phyloP scores from a whole-genome alignment of 306 rosid genomes.

The Vigna hirtella region DNA sequence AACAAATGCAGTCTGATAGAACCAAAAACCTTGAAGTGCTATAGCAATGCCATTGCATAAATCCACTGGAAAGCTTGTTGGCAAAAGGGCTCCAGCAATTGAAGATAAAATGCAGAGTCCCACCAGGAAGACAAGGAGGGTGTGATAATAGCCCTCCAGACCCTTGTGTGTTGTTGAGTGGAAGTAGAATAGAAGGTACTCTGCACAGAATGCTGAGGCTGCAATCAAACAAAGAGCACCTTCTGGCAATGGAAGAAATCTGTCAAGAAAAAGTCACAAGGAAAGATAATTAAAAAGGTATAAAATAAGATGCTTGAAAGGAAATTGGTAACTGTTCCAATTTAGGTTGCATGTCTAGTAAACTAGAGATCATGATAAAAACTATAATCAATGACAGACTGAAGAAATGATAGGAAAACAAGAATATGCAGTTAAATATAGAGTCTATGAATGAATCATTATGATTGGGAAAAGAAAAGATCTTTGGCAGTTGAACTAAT shows the following conservation, averaged over 20 bases:
- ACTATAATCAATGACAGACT: background rate
- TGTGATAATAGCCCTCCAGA: constrained; percentile 90
- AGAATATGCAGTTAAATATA: background rate
- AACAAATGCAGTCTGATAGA: constrained; percentile 96
- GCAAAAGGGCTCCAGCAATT: constrained; percentile 72
- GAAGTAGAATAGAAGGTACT: constrained; percentile 89
- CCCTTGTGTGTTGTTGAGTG: constrained; percentile 95
- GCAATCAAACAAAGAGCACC: constrained; percentile 82
- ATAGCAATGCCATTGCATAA: constrained; percentile 74
- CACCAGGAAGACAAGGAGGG: constrained; percentile 74
- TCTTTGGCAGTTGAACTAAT: background rate
- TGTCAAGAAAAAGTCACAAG: constrained; percentile 32
- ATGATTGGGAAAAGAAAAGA: constrained; percentile 10
- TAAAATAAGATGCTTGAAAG: constrained; percentile 1
- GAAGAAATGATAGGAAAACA: background rate
- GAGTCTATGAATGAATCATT: background rate
- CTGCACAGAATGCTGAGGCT: constrained; percentile 83
- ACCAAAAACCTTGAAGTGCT: constrained; percentile 96
- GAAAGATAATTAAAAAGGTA: constrained; percentile 36
- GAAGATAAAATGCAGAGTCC: constrained; percentile 80
- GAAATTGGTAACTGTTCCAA: constrained; percentile 3
- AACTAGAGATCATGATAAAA: constrained; percentile 8
- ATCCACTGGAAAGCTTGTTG: constrained; percentile 82
- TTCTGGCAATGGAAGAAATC: constrained; percentile 78
- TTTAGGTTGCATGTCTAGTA: background rate